These are phyloP conservation scores for Zea luxurians DNA, from an alignment of 176 grass and related monocot species.

Conservation along the genomic window DNA sequence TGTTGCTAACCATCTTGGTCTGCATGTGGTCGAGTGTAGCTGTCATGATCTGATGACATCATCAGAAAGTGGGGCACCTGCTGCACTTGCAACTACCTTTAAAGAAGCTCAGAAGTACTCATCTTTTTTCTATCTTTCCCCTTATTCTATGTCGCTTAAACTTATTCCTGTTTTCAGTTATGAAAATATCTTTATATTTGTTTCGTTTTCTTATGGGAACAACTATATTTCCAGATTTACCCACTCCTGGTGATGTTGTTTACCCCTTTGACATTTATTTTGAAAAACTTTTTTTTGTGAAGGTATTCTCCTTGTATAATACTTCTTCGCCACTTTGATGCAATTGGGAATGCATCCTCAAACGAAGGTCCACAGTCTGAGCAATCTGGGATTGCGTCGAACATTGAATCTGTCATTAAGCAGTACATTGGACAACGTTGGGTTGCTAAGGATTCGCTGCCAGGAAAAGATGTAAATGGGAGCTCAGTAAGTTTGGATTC, in stretches of 20 bases:
- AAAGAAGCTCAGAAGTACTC: conserved; percentile 81
- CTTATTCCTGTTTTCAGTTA: conserved; percentile 28
- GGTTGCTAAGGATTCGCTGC: conserved; percentile 44
- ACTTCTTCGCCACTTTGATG: conserved; percentile 82
- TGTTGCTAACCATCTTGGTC: conserved; percentile 67
- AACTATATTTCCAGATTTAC: neutral
- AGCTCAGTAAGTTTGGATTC: conserved; percentile 50
- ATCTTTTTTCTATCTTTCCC: conserved; percentile 22
- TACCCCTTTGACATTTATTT: conserved; percentile 30
- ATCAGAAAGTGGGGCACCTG: conserved; percentile 69
- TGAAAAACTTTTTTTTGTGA: conserved; percentile 44
- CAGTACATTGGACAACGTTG: conserved; percentile 65
- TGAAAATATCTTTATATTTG: neutral
- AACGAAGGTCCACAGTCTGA: conserved; percentile 74
- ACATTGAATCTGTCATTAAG: conserved; percentile 74
- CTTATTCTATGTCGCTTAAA: conserved; percentile 12
- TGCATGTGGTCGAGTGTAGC: conserved; percentile 89
- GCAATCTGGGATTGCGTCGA: conserved; percentile 66
- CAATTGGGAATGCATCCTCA: conserved; percentile 73
- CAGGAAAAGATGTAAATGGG: conserved; percentile 46
- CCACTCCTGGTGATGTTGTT: neutral
- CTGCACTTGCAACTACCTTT: conserved; percentile 73
- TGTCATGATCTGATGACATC: conserved; percentile 81
- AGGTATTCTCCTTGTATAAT: conserved; percentile 93
- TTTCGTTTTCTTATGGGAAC: conserved; percentile 24